A percentile compares a stretch with the other conserved stretches of the same genome.
These are phyloP conservation scores for Elasticomyces elasticus DNA, from an alignment of 495 filamentous ascomycete genomes.

Conservation along the genomic window DNA sequence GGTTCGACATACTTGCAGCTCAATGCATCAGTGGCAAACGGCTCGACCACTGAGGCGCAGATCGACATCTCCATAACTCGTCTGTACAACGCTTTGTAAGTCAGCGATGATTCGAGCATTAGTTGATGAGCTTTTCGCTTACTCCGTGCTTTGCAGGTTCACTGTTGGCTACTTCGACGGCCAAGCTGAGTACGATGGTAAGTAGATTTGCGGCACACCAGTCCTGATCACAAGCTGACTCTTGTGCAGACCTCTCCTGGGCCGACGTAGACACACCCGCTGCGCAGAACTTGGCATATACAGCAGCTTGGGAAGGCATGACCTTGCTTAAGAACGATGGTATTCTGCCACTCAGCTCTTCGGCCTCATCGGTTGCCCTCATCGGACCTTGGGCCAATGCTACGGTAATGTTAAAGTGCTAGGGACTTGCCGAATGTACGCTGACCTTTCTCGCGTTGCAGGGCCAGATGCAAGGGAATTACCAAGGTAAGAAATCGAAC, in stretches of 20 bases:
- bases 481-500: conserved; percentile 27
- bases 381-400: conserved; percentile 48
- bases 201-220: too few species aligned
- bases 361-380: conserved; percentile 36
- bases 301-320: conserved; percentile 46
- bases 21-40: conserved; percentile 40
- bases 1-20: conserved; percentile 47
- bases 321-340: conserved; percentile 50
- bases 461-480: conserved; percentile 49
- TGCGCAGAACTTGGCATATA: conserved; percentile 42
- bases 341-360: conserved; percentile 36
- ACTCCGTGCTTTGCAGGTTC: too few species aligned
- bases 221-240: neutral
- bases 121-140: too few species aligned
- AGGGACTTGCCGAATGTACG: too few species aligned
- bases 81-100: conserved; percentile 49
- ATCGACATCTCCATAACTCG: conserved; percentile 38
- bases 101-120: too few species aligned
- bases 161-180: conserved; percentile 52
- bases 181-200: conserved; percentile 36
- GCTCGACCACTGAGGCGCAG: conserved; percentile 29
- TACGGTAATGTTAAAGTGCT: too few species aligned
- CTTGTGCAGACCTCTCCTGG: conserved; percentile 35
- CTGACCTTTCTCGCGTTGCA: too few species aligned
- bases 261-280: conserved; percentile 41